Evolutionary conservation across 1,139 yeast genomes (phyloP), one percentile per base, ranked within the genome.

Genomic region (Geotrichum aggregatum): DNA sequence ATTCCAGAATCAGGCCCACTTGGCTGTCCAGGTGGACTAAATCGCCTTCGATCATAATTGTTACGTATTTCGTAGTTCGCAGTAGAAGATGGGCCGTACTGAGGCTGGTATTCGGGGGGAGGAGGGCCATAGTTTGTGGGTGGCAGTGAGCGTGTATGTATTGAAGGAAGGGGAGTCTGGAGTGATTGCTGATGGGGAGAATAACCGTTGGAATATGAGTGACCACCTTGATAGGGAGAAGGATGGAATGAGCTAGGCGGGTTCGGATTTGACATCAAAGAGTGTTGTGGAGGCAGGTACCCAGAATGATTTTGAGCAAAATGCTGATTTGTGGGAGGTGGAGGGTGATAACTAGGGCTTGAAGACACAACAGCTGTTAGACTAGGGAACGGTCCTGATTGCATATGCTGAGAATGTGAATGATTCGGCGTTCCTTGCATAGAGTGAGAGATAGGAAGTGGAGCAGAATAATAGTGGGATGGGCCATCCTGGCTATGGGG

Each of bases 151-250:
- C 10, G 33, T n/a, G 47, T 6, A 10, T 24, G 34, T 34, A 45
- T 45, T 10, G 49, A 45, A 16, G 49, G 49, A 13, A 45, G 30
- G 10, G 49, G 43, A 8, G 43, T 26, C 14, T 30, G 30, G 4
- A 45, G 16, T 24, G 33, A n/a, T 8, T 5, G 28, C 8, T 24
- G 28, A 8, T 19, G 33, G 13, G 43, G 34, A 16, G 49, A 33
- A 13, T 44, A 40, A 11, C 21, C 24, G 13, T 10, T 14, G n/a
- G 47, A 22, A 34, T 34, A 30, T 24, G 18, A 33, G 16, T 35
- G 47, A 14, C 19, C 14, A 7, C 33, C 33, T 8, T 24, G 33
- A 22, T 44, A 36, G 22, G 21, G 34, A 14, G 47, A n/a, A 24
- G 28, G 41, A 11, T 34, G 26, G 5, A n/a, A 36, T 3, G 47